Evolutionary conservation across 2,329 filamentous ascomycete genomes (phyloP), one percentile per base, ranked within the genome.

Genomic region (Stagonosporopsis rhizophila): DNA sequence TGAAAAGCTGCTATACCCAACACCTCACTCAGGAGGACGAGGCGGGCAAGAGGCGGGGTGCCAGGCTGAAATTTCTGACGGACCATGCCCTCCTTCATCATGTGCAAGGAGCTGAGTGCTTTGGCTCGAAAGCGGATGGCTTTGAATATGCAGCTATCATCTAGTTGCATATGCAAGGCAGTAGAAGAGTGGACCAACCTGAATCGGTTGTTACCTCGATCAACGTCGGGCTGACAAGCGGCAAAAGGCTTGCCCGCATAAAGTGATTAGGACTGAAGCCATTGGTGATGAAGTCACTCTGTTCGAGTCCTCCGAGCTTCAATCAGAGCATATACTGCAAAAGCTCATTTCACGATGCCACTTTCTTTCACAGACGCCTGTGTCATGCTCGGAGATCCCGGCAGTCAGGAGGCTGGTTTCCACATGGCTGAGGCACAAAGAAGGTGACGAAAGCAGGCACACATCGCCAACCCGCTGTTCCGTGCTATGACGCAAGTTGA

Each of bases 141-240:
- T 65, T 66, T 62, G 53, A 59, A 60, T 51, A 72, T 73, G 71
- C 70, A 68, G 56, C 69, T 56, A 67, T 65, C 48, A 64, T 65
- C 70, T 75, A 74, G 72, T 68, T 66, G 72, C 72, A 75, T 75
- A 74, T 75, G 72, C 72, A 72, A 19, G 57, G 52, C 58, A 56
- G 47, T 67, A 67, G 71, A 60, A 68, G 68, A 65, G 68, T 61
- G 65, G 62, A 54, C 52, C 52, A 52, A 53, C 51, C 45, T 56
- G 52, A 58, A 59, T 58, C 63, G 62, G 59, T 55, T 44, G 52
- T 64, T 56, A 62, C 61, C 42, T 56, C 41, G 49, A 56, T 52
- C 45, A 52, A 55, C 63, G 59, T 64, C 60, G 59, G 60, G 65
- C 58, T 59, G 42, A 59, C 63, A 52, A 56, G 48, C 56, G 52